Percentiles rank a stretch among this genome's conserved stretches.
phyloP scores from a whole-genome alignment of 2,329 filamentous ascomycete species.

The Fusarium sp. region DNA sequence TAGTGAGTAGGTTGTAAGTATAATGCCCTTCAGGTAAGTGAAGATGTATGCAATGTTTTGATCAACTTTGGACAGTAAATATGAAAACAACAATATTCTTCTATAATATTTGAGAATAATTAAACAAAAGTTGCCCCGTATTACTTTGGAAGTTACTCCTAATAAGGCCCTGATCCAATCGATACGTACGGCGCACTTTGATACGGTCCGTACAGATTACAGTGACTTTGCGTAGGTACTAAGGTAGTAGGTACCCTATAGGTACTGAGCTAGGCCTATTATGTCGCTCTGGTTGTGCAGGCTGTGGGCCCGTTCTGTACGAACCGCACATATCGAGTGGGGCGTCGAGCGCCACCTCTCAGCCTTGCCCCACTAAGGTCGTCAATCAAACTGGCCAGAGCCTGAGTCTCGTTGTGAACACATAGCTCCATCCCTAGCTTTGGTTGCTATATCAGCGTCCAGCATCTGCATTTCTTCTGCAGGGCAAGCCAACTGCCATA shows the following conservation, averaged over 20 bases:
- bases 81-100: background rate
- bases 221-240: too few species aligned
- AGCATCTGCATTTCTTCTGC: background rate
- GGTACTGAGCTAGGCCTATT: too few species aligned
- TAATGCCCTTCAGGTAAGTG: background rate
- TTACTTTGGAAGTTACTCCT: background rate
- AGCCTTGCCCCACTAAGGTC: background rate
- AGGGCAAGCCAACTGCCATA: background rate
- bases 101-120: background rate
- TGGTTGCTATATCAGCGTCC: background rate
- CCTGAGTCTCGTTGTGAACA: constrained; percentile 17
- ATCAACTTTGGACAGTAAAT: background rate
- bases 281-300: too few species aligned
- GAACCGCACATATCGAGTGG: too few species aligned
- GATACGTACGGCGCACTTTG: too few species aligned
- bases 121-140: background rate
- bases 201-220: too few species aligned
- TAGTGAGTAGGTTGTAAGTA: background rate
- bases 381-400: background rate
- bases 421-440: constrained; percentile 20
- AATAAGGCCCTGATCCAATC: too few species aligned
- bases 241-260: too few species aligned
- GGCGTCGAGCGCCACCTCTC: background rate
- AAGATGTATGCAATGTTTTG: background rate
- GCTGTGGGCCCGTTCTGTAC: too few species aligned